A percentile compares a stretch with the other conserved stretches of the same genome.
These are phyloP conservation scores for Cyberlindnera bimundalis DNA, from an alignment of 805 yeast genomes.

Conservation along the genomic window DNA sequence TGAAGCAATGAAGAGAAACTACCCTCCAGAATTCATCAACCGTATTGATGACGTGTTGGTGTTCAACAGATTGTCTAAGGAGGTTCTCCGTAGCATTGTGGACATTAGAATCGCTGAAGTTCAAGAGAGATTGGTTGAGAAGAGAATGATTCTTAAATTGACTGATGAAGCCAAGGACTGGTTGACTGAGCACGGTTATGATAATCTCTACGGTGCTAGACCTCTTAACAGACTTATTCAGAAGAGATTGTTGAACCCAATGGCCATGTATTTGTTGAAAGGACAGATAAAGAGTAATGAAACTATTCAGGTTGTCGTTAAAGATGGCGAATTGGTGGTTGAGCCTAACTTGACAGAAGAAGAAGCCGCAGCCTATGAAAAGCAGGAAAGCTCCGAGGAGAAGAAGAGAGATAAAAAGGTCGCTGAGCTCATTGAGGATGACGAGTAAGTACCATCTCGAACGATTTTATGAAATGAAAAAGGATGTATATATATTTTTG, in stretches of 20 bases:
- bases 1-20: constrained; percentile 63
- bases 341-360: constrained; percentile 43
- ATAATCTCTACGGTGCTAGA: constrained; percentile 90
- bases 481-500: too few species aligned
- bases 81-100: constrained; percentile 73
- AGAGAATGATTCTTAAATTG: constrained; percentile 63
- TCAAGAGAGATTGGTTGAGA: constrained; percentile 70
- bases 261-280: constrained; percentile 74
- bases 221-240: constrained; percentile 91
- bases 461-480: not conserved
- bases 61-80: constrained; percentile 82
- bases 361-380: constrained; percentile 17
- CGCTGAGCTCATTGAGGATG: constrained; percentile 16
- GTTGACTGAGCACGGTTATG: constrained; percentile 85
- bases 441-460: constrained; percentile 4
- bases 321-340: constrained; percentile 41
- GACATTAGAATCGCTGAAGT: constrained; percentile 82
- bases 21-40: constrained; percentile 94
- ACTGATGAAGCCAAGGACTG: constrained; percentile 66
- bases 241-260: constrained; percentile 78
- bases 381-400: not conserved
- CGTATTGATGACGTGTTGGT: constrained; percentile 92
- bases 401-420: constrained; percentile 2
- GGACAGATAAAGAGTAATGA: constrained; percentile 70
- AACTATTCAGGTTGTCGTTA: constrained; percentile 47